Base-by-base conservation (phyloP, 495 filamentous ascomycete species). In the Penicillium argentinense region DNA sequence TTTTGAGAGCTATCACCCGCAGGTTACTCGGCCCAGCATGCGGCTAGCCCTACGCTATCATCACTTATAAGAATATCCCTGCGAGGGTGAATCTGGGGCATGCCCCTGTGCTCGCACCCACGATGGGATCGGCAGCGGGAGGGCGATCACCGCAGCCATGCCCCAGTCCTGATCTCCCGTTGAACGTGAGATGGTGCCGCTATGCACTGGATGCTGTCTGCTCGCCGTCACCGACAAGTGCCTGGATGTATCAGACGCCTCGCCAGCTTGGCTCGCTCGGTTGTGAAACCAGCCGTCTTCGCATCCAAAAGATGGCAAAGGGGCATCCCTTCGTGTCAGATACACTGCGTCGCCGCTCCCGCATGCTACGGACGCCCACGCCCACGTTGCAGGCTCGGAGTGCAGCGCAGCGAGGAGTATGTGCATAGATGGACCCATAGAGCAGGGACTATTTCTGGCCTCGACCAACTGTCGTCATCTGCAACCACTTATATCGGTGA, bases 91-190 rank as follows among this genome's bases (percentile, higher is more conserved):
- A 36, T 36, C 33, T 12, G 33, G 33, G 33, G 33, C 33, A 36
- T 19, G 16, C 33, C 33, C 33, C 33, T 36, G 33, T 36, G 33
- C 33, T 36, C 33, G 16, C 33, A 12, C 33, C 33, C 33, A 36
- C 33, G 33, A 21, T 36, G 33, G 32, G 33, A 36, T 36, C 33
- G 33, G 17, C 33, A 36, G 5, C 13, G 28, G 33, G 12, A 8
- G 29, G 29, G 14, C 29, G 33, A 36, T 36, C 33, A 7, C 33
- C 33, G 17, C 16, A 21, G 7, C 17, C 2, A 36, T 7, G 1
- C 21, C 18, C 21, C 33, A 9, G 5, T 17, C 19, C 19, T 18
- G 17, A n/a, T 36, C 1, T 12, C 1, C 33, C n/a, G 33, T 36
- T 11, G 16, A 36, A 34, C 32, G 33, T 36, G 33, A 36, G 33